Conservation (phyloP, 345 rosid genomes). For the Eutrema japonicum region DNA sequence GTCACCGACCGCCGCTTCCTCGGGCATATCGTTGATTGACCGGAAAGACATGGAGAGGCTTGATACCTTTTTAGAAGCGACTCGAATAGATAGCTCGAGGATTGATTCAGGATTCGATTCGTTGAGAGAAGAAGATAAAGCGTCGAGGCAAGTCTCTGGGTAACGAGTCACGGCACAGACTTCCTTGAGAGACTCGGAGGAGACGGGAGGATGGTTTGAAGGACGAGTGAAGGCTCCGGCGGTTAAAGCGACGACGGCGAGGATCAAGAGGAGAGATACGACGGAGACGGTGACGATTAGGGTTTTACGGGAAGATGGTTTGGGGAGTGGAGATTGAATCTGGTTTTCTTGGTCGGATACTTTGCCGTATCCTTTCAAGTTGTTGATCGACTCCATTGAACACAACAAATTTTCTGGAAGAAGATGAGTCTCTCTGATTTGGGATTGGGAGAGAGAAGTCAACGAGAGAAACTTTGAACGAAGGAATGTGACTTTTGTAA, state of each 20-base stretch:
- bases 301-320: conserved; percentile 38
- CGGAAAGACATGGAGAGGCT: conserved; percentile 45
- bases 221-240: conserved; percentile 50
- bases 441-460: conserved; percentile 22
- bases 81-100: conserved; percentile 58
- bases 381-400: conserved; percentile 65
- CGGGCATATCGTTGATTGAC: conserved; percentile 47
- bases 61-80: conserved; percentile 45
- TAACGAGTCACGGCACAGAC: conserved; percentile 66
- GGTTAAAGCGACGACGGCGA: conserved; percentile 44
- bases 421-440: conserved; percentile 17
- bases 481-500: conserved; percentile 19
- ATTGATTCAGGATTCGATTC: conserved; percentile 55
- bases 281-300: conserved; percentile 46
- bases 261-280: conserved; percentile 51
- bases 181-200: conserved; percentile 51
- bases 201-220: conserved; percentile 32
- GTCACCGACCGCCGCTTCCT: conserved; percentile 60
- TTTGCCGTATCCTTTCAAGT: conserved; percentile 72
- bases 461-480: not conserved
- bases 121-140: conserved; percentile 59
- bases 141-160: conserved; percentile 64
- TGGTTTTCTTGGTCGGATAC: conserved; percentile 55
- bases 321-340: conserved; percentile 37
- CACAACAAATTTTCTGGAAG: not conserved